Evolutionary conservation across 495 filamentous ascomycete species (phyloP).

Genomic region (Lophium mytilinum): DNA sequence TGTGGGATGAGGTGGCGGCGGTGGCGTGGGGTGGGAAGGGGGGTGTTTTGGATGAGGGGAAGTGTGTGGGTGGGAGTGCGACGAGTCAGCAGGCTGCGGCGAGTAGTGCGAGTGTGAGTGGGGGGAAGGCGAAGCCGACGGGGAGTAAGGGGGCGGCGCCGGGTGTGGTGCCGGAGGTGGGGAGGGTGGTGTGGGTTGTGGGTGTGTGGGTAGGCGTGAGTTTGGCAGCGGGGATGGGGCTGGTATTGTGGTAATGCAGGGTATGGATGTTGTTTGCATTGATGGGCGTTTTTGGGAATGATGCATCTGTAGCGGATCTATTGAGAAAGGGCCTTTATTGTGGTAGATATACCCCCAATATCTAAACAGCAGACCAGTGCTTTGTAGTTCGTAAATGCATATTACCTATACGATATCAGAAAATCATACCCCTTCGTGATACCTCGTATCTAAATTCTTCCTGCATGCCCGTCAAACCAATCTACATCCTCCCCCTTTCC

Average conservation of each 20-base stretch:
- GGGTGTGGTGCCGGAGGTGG: background rate
- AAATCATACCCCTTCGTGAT: too few relatives aligned
- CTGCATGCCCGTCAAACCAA: too few relatives aligned
- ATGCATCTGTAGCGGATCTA: too few relatives aligned
- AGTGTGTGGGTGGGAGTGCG: constrained; percentile 11
- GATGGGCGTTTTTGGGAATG: too few relatives aligned
- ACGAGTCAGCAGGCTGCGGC: constrained; percentile 8
- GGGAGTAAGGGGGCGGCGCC: background rate
- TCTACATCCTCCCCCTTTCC: too few relatives aligned
- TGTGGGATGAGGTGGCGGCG: constrained; percentile 16
- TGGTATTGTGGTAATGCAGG: background rate
- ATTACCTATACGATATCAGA: too few relatives aligned
- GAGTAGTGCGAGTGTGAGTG: background rate
- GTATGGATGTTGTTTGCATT: too few relatives aligned
- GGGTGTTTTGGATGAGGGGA: constrained; percentile 10
- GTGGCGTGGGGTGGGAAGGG: constrained; percentile 15
- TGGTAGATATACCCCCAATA: too few relatives aligned
- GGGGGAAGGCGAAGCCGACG: constrained; percentile 10
- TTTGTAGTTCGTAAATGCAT: too few relatives aligned
- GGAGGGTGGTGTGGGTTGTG: background rate
- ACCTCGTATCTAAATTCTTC: too few relatives aligned
- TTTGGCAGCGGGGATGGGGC: background rate
- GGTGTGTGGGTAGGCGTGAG: background rate
- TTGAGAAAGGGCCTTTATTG: too few relatives aligned
- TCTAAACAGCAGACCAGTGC: too few relatives aligned